Base-by-base conservation (phyloP, 306 rosid species). In the Citrullus mucosospermus region DNA sequence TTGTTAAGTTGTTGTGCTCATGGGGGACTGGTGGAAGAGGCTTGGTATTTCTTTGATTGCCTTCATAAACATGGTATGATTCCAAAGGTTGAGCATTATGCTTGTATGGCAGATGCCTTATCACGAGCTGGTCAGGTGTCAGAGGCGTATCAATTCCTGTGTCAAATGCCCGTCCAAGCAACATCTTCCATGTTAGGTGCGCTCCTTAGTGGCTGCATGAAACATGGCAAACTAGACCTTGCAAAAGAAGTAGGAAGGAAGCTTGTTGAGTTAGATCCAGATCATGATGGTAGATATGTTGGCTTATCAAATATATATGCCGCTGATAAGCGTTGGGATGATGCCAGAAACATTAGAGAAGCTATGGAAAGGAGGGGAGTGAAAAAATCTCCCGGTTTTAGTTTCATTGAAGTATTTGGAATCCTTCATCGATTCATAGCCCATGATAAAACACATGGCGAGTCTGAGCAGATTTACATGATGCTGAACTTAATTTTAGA, bases 121-220 rank as follows among this genome's bases (percentile, higher is more conserved):
- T 88, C 92, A 20, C 91, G 91, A 74, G 90, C 93, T 10, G 92
- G 93, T 69, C 92, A 83, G 38, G 80, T 90, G 78, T 76, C 61
- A 53, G 84, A 85, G 78, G 92, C 96, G 6, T 88, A 89, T 83
- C 83, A 77, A 66, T 89, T 92, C 81, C 75, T 92, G 60, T 83
- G 88, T 84, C 85, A 78, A 85, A 92, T 89, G 90, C 88, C 91
- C 6, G 44, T 61, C 46, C 84, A 90, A 78, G 92, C 97, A 58
- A 89, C 93, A 0, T 80, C 91, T 80, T 87, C 96, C 76, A 88
- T 90, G 92, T 81, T 90, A 74, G 97, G 96, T 57, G 92, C 97
- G 57, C 81, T 92, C 38, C 79, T 92, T 30, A 89, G 80, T 57
- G 93, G 96, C 39, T 90, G 92, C 61, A 82, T 88, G 70, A 90